These are phyloP conservation scores for Zostera marina DNA, from an alignment of 116 monocot species.

Conservation along the genomic window DNA sequence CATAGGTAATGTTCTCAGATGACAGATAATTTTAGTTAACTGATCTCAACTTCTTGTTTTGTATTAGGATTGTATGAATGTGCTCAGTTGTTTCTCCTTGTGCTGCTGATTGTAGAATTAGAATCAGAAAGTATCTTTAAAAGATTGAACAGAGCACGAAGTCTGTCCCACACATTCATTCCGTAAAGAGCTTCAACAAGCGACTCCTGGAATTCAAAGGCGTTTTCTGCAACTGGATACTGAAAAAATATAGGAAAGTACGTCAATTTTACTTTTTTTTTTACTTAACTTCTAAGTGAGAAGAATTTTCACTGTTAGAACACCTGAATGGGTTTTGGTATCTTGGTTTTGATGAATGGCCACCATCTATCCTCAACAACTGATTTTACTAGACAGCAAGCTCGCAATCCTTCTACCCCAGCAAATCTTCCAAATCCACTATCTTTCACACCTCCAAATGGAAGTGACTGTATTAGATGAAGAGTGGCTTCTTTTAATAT, in stretches of 20 bases:
- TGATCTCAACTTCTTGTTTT: too few species aligned
- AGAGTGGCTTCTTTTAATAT: too few species aligned
- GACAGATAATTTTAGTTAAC: too few species aligned
- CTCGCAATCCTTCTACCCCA: constrained; percentile 83
- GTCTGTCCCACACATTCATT: constrained; percentile 68
- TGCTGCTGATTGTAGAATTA: constrained; percentile 2
- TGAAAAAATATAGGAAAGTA: constrained; percentile 15
- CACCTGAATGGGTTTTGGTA: constrained; percentile 93
- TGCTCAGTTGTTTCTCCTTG: neutral
- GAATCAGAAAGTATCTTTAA: constrained; percentile 67
- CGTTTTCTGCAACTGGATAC: constrained; percentile 82
- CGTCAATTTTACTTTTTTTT: neutral
- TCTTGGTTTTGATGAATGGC: constrained; percentile 82
- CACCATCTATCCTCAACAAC: constrained; percentile 93
- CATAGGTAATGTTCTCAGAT: too few species aligned
- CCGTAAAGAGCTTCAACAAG: constrained; percentile 89
- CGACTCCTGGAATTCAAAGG: constrained; percentile 88
- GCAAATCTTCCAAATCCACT: constrained; percentile 97
- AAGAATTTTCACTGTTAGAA: neutral
- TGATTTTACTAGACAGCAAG: constrained; percentile 93
- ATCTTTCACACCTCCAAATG: constrained; percentile 93
- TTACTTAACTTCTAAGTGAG: neutral
- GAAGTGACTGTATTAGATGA: constrained; percentile 49
- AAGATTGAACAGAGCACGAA: constrained; percentile 53
- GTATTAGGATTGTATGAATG: too few species aligned